Conservation (phyloP, 2,329 filamentous ascomycete genomes). For the Sclerotinia minor region DNA sequence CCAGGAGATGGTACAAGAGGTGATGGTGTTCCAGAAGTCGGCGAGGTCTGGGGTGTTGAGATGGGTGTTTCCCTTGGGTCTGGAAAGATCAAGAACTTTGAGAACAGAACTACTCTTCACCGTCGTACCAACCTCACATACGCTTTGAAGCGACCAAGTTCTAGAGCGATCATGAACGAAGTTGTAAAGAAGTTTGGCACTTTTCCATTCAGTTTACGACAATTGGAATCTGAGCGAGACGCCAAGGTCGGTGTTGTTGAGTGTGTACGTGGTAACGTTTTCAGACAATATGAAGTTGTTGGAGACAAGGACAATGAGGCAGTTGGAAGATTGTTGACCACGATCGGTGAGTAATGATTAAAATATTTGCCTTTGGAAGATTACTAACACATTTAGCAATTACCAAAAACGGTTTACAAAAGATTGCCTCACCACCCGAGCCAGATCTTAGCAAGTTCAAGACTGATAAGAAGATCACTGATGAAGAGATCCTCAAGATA, state of each 20-base stretch:
- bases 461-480: conserved; percentile 96
- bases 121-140: conserved; percentile 91
- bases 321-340: conserved; percentile 85
- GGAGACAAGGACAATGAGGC: conserved; percentile 87
- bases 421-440: conserved; percentile 73
- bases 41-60: conserved; percentile 98
- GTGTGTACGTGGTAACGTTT: conserved; percentile 87
- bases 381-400: conserved; percentile 62
- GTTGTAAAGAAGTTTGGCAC: conserved; percentile 95
- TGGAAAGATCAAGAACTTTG: conserved; percentile 91
- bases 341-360: conserved; percentile 71
- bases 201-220: conserved; percentile 96
- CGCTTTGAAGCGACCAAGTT: conserved; percentile 89
- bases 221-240: conserved; percentile 93
- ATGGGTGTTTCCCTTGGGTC: conserved; percentile 86
- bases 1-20: conserved; percentile 86
- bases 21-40: conserved; percentile 82
- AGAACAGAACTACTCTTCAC: conserved; percentile 87
- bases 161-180: conserved; percentile 88
- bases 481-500: conserved; percentile 93
- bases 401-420: conserved; percentile 94
- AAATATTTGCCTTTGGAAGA: conserved; percentile 1
- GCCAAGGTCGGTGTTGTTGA: conserved; percentile 96
- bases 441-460: conserved; percentile 81
- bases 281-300: conserved; percentile 94